phyloP scores from a whole-genome alignment of 2,329 filamentous ascomycete species.

The Furcasterigmium sp. region DNA sequence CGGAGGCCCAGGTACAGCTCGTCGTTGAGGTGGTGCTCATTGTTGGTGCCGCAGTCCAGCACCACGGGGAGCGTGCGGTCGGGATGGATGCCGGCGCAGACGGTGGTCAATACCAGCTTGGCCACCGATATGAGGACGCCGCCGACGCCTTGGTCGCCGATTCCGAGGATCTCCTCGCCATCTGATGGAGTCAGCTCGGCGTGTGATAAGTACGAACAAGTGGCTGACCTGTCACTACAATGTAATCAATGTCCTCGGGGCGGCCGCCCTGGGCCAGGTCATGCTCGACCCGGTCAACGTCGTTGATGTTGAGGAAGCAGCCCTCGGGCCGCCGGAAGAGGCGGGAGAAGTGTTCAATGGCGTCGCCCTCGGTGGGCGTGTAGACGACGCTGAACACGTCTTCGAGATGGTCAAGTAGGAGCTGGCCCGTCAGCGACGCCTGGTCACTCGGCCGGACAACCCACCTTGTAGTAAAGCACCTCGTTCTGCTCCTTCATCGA shows the following conservation, averaged over 20 bases:
- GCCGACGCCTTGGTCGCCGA: conserved; percentile 84
- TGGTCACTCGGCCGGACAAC: not conserved
- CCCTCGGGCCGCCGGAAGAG: conserved; percentile 76
- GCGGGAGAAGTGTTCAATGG: conserved; percentile 77
- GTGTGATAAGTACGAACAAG: not conserved
- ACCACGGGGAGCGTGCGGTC: conserved; percentile 74
- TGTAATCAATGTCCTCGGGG: conserved; percentile 76
- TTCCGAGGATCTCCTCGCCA: conserved; percentile 72
- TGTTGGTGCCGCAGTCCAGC: conserved; percentile 82
- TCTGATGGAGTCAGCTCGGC: conserved; percentile 23
- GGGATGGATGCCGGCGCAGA: conserved; percentile 84
- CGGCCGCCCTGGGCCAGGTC: conserved; percentile 64
- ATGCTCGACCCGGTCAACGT: conserved; percentile 59
- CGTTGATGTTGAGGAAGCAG: conserved; percentile 71
- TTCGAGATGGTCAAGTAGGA: conserved; percentile 71
- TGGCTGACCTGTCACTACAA: conserved; percentile 71
- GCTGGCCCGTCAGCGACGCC: conserved; percentile 29
- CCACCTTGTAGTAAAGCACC: conserved; percentile 71
- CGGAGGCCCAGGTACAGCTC: conserved; percentile 74
- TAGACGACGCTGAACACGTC: conserved; percentile 93
- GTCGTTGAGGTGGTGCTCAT: conserved; percentile 67
- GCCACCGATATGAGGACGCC: conserved; percentile 80
- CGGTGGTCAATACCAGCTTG: conserved; percentile 75
- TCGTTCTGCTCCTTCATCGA: conserved; percentile 82
- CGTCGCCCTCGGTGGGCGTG: conserved; percentile 84